Evolutionary conservation across 495 filamentous ascomycete genomes (phyloP).

Genomic region (Aspergillus egyptiacus): DNA sequence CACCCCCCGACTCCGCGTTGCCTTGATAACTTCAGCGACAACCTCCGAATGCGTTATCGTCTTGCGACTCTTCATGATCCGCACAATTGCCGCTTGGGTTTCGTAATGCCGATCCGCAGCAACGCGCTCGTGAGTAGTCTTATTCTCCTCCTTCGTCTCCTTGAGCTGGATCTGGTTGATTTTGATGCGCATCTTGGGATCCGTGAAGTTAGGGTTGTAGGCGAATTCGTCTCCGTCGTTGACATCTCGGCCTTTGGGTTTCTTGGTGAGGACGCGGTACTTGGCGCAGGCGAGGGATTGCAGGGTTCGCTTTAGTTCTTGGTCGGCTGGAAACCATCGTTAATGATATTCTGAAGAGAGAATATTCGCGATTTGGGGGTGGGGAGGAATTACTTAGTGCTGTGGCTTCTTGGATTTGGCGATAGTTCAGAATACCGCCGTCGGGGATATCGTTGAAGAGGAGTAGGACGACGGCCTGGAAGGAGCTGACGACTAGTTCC

Average conservation of each 20-base stretch:
- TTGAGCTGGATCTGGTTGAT: conserved; percentile 98
- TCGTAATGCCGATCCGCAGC: conserved; percentile 87
- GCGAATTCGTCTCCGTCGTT: conserved; percentile 69
- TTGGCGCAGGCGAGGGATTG: conserved; percentile 92
- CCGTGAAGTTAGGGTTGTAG: conserved; percentile 68
- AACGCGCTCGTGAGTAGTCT: conserved; percentile 84
- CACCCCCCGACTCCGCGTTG: conserved; percentile 76
- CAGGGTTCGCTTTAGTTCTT: conserved; percentile 79
- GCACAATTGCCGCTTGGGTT: conserved; percentile 92
- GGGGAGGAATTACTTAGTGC: conserved; percentile 50
- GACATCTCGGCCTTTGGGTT: conserved; percentile 79
- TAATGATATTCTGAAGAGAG: conserved; percentile 4
- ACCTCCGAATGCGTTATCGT: conserved; percentile 75
- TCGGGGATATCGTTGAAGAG: conserved; percentile 74
- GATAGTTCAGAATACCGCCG: conserved; percentile 55
- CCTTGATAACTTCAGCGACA: conserved; percentile 79
- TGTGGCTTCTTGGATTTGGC: conserved; percentile 62
- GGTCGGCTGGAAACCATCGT: conserved; percentile 47
- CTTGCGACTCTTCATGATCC: conserved; percentile 95
- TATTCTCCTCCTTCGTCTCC: conserved; percentile 87
- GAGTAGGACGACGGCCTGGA: conserved; percentile 85
- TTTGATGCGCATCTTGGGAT: conserved; percentile 86
- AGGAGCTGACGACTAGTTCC: conserved; percentile 79
- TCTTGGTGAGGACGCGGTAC: conserved; percentile 77
- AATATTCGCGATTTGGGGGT: not conserved